These are phyloP conservation scores for Metschnikowia similis DNA, from an alignment of 805 yeast species.

Conservation along the genomic window DNA sequence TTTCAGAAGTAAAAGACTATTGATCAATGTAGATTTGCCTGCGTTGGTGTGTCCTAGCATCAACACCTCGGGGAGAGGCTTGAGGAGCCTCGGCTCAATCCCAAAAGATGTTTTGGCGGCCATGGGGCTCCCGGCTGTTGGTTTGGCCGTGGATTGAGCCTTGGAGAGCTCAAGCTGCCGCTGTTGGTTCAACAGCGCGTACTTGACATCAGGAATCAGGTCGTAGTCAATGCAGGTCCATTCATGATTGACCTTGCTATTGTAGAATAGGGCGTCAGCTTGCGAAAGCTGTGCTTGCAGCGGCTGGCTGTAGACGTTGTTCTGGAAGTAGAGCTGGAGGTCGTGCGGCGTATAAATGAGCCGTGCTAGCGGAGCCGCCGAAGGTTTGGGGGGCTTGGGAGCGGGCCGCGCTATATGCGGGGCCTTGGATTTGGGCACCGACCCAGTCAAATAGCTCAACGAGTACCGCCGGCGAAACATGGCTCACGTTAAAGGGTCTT, in stretches of 20 bases:
- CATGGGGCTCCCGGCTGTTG: background rate
- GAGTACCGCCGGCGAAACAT: background rate
- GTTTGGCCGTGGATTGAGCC: slow-evolving; percentile 17
- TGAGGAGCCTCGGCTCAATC: slow-evolving; percentile 28
- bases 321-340: slow-evolving; percentile 10
- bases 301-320: slow-evolving; percentile 7
- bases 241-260: slow-evolving; percentile 45
- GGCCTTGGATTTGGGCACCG: background rate
- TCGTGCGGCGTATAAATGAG: slow-evolving; percentile 11
- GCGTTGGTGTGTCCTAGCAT: slow-evolving; percentile 80
- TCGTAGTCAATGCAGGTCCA: slow-evolving; percentile 54
- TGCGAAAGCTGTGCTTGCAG: slow-evolving; percentile 10
- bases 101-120: slow-evolving; percentile 22
- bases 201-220: slow-evolving; percentile 56
- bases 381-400: background rate
- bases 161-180: slow-evolving; percentile 13
- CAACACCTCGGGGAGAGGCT: slow-evolving; percentile 61
- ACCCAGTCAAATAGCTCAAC: background rate
- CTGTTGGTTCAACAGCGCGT: slow-evolving; percentile 19
- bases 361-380: background rate
- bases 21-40: slow-evolving; percentile 78
- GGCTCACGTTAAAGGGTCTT: background rate
- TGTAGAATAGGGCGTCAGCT: slow-evolving; percentile 39
- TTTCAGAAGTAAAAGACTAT: slow-evolving; percentile 48
- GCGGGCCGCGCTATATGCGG: background rate